These are phyloP conservation scores for Dactylis glomerata DNA, from an alignment of 176 grass and related monocot species.

Conservation along the genomic window DNA sequence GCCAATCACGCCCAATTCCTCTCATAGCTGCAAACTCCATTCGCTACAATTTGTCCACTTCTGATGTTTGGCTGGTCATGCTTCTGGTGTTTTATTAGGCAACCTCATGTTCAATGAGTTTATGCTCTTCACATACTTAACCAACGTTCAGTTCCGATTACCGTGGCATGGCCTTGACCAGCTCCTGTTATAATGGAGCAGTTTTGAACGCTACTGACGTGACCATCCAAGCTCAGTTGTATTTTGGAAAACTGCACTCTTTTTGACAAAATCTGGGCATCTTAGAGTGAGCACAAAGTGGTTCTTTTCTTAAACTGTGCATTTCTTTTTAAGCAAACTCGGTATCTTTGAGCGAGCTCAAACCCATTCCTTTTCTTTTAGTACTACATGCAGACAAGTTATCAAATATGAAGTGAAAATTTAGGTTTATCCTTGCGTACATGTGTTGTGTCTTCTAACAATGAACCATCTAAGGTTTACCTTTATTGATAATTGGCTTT, in stretches of 20 bases:
- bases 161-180: too few species aligned
- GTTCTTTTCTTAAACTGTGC: background rate
- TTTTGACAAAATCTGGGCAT: background rate
- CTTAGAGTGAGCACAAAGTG: background rate
- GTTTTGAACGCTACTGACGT: background rate
- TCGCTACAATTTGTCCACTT: background rate
- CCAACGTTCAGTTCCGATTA: too few species aligned
- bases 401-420: background rate
- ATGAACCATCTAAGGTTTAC: background rate
- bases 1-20: too few species aligned
- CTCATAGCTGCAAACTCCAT: too few species aligned
- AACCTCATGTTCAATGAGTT: background rate
- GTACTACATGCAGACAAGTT: background rate
- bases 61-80: background rate
- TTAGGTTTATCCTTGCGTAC: background rate
- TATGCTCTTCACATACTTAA: background rate
- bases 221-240: background rate
- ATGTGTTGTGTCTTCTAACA: conserved; percentile 1
- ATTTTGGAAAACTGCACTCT: background rate
- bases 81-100: background rate
- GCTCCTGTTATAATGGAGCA: too few species aligned
- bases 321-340: background rate
- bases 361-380: background rate
- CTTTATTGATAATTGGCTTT: conserved; percentile 9
- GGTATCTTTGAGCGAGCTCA: background rate